Base-by-base conservation (phyloP, 2,329 filamentous ascomycete species). In the Endothia cerciana region DNA sequence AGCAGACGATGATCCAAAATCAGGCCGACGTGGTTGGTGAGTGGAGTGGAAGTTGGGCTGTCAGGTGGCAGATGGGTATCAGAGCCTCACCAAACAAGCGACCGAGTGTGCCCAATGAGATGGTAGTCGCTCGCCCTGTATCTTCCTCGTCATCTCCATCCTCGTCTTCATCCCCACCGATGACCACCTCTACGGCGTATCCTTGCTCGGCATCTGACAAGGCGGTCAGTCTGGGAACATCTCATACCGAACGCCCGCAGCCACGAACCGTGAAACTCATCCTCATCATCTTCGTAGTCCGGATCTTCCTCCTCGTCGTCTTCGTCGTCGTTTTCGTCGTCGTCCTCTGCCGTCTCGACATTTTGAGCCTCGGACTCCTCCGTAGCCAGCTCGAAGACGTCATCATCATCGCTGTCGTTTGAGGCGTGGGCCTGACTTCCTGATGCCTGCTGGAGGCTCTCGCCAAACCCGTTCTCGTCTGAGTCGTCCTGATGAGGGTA, bases 271-370 rank as follows among this genome's bases (percentile, higher is more conserved):
- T 69, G 65, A 17, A 63, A 64, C 7, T 72, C 69, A 33, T 73
- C 71, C 2, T 73, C 71, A 4, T 70, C 68, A 6, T 73, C 75
- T 15, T 69, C 64, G 2, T 71, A 70, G 30, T 72, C 68, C 28
- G 72, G 71, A 25, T 70, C 65, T 3, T 66, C 68, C 33, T 58
- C 68, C n/a, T 75, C 74, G 1, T 71, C 63, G 1, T 64, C 67
- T 19, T 75, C 74, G 2, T 71, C 67, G n/a, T 75, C 73, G 2
- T 71, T 58, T 2, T 65, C 58, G 13, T 69, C 68, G 13, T 68
- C 58, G 19, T 70, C 63, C 49, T 62, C 53, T 36, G 65, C 62
- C 4, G 28, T 62, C 17, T 62, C 51, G 30, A 43, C 19, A 30
- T 43, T 33, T 19, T 60, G 45, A 43, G 51, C 30, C 33, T 45